These are phyloP conservation scores for Ogataea populi-albae DNA, from an alignment of 805 yeast species.

Conservation along the genomic window DNA sequence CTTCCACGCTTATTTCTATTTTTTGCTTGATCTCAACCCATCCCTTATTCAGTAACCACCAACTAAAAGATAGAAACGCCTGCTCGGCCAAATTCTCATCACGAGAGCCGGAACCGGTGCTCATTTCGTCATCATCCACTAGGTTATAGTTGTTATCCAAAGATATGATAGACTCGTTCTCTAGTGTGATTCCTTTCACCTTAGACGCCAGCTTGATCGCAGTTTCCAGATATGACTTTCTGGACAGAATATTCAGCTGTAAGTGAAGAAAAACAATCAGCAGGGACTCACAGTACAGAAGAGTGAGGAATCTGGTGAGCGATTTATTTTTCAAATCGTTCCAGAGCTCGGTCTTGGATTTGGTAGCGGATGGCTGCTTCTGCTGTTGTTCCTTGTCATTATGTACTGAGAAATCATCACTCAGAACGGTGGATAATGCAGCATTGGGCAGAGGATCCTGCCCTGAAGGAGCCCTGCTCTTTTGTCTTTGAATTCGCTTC, in stretches of 20 bases:
- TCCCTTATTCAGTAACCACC: constrained; percentile 93
- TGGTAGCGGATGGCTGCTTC: constrained; percentile 22
- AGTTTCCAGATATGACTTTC: constrained; percentile 78
- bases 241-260: constrained; percentile 84
- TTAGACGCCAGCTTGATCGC: constrained; percentile 68
- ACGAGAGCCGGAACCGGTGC: constrained; percentile 16
- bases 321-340: constrained; percentile 72
- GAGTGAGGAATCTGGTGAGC: constrained; percentile 67
- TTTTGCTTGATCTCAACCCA: constrained; percentile 57
- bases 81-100: constrained; percentile 62
- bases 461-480: constrained; percentile 7
- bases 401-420: constrained; percentile 40
- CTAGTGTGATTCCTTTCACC: constrained; percentile 34
- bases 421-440: constrained; percentile 30
- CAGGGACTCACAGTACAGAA: constrained; percentile 65
- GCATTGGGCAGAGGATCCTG: constrained; percentile 11
- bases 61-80: constrained; percentile 78
- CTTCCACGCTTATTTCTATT: constrained; percentile 55
- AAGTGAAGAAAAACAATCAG: constrained; percentile 76
- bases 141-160: constrained; percentile 20
- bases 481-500: constrained; percentile 42
- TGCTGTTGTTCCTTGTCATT: constrained; percentile 14
- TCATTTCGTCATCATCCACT: constrained; percentile 23
- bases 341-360: constrained; percentile 75
- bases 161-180: constrained; percentile 18